These are phyloP conservation scores for Suillus bovinus DNA, from an alignment of 768 basidiomycete genomes.

Conservation along the genomic window DNA sequence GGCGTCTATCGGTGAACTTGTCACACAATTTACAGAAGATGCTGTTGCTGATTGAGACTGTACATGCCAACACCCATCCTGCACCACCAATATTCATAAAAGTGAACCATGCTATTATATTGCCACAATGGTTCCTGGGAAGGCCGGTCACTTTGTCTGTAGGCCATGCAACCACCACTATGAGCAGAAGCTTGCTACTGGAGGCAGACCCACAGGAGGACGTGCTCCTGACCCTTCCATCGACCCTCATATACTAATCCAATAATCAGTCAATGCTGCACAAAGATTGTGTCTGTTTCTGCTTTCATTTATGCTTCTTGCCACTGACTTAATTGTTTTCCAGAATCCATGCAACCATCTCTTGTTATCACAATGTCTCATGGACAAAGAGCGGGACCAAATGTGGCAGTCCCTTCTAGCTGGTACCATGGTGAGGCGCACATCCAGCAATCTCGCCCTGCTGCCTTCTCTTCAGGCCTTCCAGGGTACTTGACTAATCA, in stretches of 20 bases:
- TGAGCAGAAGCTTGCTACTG: constrained; percentile 1
- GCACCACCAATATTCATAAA: constrained; percentile 1
- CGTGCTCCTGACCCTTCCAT: not conserved
- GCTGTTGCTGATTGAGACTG: constrained; percentile 4
- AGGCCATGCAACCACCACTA: constrained; percentile 8
- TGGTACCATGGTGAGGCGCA: not conserved
- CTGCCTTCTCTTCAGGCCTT: not conserved
- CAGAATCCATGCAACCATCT: not conserved
- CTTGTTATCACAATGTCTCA: not conserved
- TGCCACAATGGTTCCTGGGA: not conserved
- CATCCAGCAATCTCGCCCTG: not conserved
- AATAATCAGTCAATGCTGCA: too few species aligned
- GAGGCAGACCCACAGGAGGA: not conserved
- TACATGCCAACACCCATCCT: not conserved
- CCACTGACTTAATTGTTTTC: too few species aligned
- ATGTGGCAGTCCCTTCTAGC: constrained; percentile 6
- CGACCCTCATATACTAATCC: too few species aligned
- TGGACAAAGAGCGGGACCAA: not conserved
- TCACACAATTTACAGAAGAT: constrained; percentile 14
- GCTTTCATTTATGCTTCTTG: too few species aligned
- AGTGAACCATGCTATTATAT: constrained; percentile 11
- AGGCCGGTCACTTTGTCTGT: constrained; percentile 2
- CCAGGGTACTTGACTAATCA: constrained; percentile 9
- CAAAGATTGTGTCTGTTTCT: too few species aligned
- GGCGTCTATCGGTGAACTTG: too few species aligned